A percentile compares a stretch with the other conserved stretches of the same genome.
Evolutionary conservation across 768 basidiomycete genomes (phyloP).

Genomic region (Thelephora aurantiotincta): DNA sequence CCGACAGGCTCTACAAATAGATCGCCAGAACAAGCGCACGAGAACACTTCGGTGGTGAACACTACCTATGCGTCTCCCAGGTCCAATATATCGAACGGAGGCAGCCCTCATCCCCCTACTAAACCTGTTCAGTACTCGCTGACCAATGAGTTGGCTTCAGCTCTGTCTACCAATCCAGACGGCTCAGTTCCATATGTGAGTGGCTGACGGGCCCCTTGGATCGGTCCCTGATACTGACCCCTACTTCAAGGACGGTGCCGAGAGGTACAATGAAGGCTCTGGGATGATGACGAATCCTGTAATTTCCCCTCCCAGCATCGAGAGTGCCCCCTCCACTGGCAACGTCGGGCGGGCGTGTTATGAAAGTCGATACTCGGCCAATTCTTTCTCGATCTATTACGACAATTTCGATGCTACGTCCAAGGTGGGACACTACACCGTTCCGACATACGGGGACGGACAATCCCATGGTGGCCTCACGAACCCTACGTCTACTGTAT

Average conservation of each 20-base stretch:
- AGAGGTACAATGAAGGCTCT: not conserved
- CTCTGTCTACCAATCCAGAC: not conserved
- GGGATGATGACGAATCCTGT: not conserved
- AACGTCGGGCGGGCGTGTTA: not conserved
- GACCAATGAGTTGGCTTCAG: not conserved
- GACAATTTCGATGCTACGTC: not conserved
- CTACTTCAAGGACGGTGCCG: not conserved
- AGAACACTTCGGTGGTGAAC: too few relatives aligned
- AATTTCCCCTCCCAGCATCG: not conserved
- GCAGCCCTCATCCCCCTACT: not conserved
- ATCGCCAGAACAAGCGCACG: too few relatives aligned
- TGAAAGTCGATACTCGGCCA: not conserved
- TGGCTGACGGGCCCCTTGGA: not conserved
- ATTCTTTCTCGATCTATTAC: not conserved
- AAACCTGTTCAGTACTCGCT: not conserved
- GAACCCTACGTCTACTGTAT: too few relatives aligned
- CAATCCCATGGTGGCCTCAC: not conserved
- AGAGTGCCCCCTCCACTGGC: not conserved
- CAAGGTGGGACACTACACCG: not conserved
- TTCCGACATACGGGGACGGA: not conserved
- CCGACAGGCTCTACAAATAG: too few relatives aligned
- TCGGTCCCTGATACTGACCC: not conserved
- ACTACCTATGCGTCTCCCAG: not conserved
- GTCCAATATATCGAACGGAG: not conserved
- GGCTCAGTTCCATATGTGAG: not conserved